A percentile compares a stretch with the other conserved stretches of the same genome.
Evolutionary conservation across 2,329 filamentous ascomycete genomes (phyloP).

Genomic region (Waltergamsia citrina): DNA sequence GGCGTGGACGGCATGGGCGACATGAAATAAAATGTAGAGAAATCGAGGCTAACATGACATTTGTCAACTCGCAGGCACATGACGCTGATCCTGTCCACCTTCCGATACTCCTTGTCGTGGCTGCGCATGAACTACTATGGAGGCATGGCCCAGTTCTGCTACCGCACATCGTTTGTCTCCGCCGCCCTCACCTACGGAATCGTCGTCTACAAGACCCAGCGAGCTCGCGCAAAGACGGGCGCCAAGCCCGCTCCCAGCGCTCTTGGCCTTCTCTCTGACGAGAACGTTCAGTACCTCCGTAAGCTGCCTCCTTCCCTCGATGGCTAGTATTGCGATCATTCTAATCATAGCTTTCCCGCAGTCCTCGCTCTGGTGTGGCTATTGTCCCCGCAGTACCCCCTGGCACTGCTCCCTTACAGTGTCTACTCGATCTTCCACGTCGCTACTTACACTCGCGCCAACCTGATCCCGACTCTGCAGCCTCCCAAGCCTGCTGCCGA

Average conservation of each 20-base stretch:
- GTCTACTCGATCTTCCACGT: slow-evolving; percentile 99
- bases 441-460: slow-evolving; percentile 88
- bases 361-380: slow-evolving; percentile 95
- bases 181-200: slow-evolving; percentile 93
- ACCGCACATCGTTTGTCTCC: slow-evolving; percentile 82
- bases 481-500: slow-evolving; percentile 52
- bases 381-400: slow-evolving; percentile 75
- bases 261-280: slow-evolving; percentile 66
- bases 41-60: not conserved
- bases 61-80: slow-evolving; percentile 55
- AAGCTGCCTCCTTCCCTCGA: slow-evolving; percentile 25
- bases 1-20: not conserved
- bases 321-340: not conserved
- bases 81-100: slow-evolving; percentile 70
- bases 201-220: slow-evolving; percentile 95
- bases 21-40: not conserved
- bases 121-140: slow-evolving; percentile 81
- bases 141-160: slow-evolving; percentile 69
- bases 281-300: slow-evolving; percentile 98
- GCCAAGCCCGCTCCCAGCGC: slow-evolving; percentile 49
- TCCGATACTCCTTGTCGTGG: slow-evolving; percentile 79
- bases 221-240: slow-evolving; percentile 70
- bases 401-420: slow-evolving; percentile 86
- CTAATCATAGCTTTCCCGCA: slow-evolving; percentile 21
- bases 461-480: slow-evolving; percentile 79